A percentile compares a stretch with the other conserved stretches of the same genome.
Evolutionary conservation across 306 rosid species (phyloP).

Genomic region (Pachyrhizus erosus): DNA sequence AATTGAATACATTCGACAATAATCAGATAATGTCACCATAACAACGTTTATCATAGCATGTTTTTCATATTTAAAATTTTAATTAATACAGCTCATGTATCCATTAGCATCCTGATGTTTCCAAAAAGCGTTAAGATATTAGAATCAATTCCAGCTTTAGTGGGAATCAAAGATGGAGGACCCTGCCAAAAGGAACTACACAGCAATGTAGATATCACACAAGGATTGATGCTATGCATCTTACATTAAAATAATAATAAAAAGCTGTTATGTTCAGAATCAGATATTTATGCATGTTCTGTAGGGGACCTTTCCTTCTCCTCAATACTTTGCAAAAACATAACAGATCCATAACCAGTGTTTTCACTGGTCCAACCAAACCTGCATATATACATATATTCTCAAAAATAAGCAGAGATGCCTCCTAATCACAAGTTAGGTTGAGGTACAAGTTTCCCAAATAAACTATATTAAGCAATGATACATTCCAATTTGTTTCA

Average conservation of each 20-base stretch:
- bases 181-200: conserved; percentile 29
- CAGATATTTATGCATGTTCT: conserved; percentile 37
- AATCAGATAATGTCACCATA: background rate
- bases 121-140: conserved; percentile 23
- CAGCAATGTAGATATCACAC: conserved; percentile 4
- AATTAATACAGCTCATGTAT: conserved; percentile 18
- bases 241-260: background rate
- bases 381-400: conserved; percentile 28
- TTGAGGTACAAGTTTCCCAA: background rate
- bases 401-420: conserved; percentile 2
- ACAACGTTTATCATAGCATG: background rate
- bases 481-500: background rate
- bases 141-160: conserved; percentile 43
- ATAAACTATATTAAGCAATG: background rate
- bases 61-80: background rate
- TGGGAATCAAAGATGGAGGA: conserved; percentile 35
- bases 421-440: background rate
- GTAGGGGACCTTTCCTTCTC: conserved; percentile 38
- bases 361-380: conserved; percentile 28
- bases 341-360: background rate
- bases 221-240: conserved; percentile 45
- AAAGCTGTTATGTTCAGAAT: background rate
- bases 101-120: background rate
- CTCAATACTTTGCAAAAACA: background rate
- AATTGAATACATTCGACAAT: background rate